Base-by-base conservation (phyloP, 2,329 filamentous ascomycete species). In the Hypoxylon sp. region DNA sequence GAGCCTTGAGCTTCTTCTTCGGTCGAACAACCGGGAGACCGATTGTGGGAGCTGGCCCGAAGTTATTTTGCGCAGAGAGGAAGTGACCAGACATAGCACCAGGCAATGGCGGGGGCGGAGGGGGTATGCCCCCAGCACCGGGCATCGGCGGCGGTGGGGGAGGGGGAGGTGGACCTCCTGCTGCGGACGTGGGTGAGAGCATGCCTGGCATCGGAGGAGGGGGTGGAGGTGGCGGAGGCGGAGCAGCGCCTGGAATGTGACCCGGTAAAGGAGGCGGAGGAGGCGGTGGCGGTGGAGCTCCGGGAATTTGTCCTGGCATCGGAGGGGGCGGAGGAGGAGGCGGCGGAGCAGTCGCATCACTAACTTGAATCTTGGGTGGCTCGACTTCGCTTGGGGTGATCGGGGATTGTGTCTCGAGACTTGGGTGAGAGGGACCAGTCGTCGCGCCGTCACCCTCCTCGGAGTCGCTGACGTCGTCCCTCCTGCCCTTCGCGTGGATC, bases 1-100 rank as follows among this genome's bases (percentile, higher is more conserved):
- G 86, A 65, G 95, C 95, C 89, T 99, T 99, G 80, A 99, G 93
- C 86, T 98, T 99, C 89, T 97, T 98, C 88, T 98, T 98, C 21
- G 96, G 94, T 74, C 95, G 86, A 57, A 94, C 93, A 67, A 94
- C 92, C 36, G 93, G 91, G 74, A 97, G 82, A 46, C 91, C 89
- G 72, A 93, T 84, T 6, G 88, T 87, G 21, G 89, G 82, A 13
- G 85, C 77, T 4, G 85, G 78, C 19, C 83, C 81, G 67, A 87
- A 86, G 63, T 84, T 83, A 32, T 86, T 84, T 71, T 88, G 84
- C 70, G 90, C 87, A 51, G 90, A 86, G 68, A 97, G 81, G 82
- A 92, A 98, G 69, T 93, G 90, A 6, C 93, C 93, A 61, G 91
- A 90, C 69, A 91, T 89, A 59, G 89, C 86, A 49, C 89, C 90